These are phyloP conservation scores for Jaenimonas drosophilae DNA, from an alignment of 208 protist species.

Conservation along the genomic window DNA sequence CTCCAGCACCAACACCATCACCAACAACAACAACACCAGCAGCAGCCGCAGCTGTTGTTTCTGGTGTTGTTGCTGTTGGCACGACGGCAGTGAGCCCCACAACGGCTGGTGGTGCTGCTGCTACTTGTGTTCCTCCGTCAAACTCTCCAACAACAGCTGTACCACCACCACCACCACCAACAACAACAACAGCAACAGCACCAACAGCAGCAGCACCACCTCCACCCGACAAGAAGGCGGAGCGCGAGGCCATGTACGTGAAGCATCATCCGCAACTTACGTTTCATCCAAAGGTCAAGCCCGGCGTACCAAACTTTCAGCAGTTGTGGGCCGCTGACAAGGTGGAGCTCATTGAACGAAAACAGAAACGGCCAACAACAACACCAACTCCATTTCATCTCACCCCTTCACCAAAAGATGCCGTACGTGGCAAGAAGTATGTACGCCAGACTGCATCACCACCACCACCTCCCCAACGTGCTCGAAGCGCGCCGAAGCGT, in stretches of 20 bases:
- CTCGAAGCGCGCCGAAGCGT: neutral
- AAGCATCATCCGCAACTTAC: constrained; percentile 49
- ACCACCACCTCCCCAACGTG: constrained; percentile 4
- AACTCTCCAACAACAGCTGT: neutral
- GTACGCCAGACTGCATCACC: neutral
- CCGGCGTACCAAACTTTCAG: constrained; percentile 72
- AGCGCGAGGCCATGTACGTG: neutral
- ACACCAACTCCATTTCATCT: constrained; percentile 45
- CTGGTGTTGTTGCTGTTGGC: neutral
- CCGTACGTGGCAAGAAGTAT: constrained; percentile 10
- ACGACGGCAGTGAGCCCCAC: neutral
- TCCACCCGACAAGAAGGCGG: constrained; percentile 2
- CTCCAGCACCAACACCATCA: neutral
- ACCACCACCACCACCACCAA: constrained; percentile 1
- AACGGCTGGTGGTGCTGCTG: neutral
- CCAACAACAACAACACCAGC: neutral
- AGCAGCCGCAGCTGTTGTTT: constrained; percentile 1
- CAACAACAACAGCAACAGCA: neutral
- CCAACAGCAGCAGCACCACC: neutral
- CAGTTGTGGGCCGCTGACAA: constrained; percentile 53
- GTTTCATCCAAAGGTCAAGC: constrained; percentile 64
- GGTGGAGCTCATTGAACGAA: constrained; percentile 27
- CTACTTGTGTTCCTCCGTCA: neutral
- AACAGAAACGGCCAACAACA: constrained; percentile 26
- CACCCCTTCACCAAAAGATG: constrained; percentile 20